Evolutionary conservation across 306 rosid species (phyloP), one percentile per base, ranked within the genome.

Genomic region (Cucurbita ficifolia): DNA sequence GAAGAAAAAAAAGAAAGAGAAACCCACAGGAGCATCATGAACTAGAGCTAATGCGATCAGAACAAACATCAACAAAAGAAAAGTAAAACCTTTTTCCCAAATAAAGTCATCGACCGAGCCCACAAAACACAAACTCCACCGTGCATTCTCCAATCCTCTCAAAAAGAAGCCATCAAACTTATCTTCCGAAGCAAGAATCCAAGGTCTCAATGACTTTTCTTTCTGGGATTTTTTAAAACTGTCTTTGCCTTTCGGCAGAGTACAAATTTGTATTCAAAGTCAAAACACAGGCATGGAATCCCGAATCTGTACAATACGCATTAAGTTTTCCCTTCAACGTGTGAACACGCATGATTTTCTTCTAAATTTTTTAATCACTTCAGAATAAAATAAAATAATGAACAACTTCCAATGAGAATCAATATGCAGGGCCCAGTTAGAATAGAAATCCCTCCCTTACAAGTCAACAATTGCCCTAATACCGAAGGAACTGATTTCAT

Each of bases 101-200:
- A 29, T 78, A 82, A 85, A 78, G 72, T 77, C 61, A 81, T 78
- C 71, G 79, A 49, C 42, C 29, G 91, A 87, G 96, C 96, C 98
- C 96, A 88, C 98, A 64, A 82, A 79, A 70, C 84, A 85, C 69
- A 83, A 80, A 55, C 70, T 82, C 76, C 84, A 68, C 82, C 81
- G 75, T 75, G 88, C 84, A 67, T 17, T 64, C 53, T 51, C 86
- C 82, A 86, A 78, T 84, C 83, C 85, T 70, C 71, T 65, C 77
- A 24, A 79, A 70, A 21, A 35, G 77, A 80, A 70, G 24, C 79
- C 54, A 64, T 81, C 77, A 76, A 84, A 83, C 81, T 76, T 82
- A 70, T 83, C 73, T 82, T 78, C 90, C 48, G 22, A 40, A 75
- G 76, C 82, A 83, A 87, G 96, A 87, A 90, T 90, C 96, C 96